Evolutionary conservation across 371 early-diverging fungal species (phyloP).

Genomic region (Batkoa obscura): DNA sequence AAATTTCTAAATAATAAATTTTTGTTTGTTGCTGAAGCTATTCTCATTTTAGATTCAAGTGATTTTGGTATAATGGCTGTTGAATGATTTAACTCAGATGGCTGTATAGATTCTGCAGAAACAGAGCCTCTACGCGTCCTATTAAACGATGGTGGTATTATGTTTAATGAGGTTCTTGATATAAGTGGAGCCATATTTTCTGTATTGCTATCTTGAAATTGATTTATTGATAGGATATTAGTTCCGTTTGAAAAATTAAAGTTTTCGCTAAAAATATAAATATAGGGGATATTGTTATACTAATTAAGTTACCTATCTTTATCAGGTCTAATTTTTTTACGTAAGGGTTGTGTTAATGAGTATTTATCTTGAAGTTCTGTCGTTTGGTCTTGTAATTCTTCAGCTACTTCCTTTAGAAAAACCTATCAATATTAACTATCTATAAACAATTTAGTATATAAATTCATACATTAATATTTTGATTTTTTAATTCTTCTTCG

Average conservation of each 20-base stretch:
- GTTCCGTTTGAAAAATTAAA: neutral
- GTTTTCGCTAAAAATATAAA: neutral
- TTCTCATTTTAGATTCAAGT: conserved; percentile 2
- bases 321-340: neutral
- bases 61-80: neutral
- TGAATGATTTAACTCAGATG: neutral
- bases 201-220: neutral
- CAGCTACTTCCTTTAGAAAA: neutral
- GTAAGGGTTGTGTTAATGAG: neutral
- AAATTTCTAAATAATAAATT: conserved; percentile 4
- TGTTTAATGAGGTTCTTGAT: neutral
- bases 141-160: neutral
- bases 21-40: conserved; percentile 2
- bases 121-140: conserved; percentile 1
- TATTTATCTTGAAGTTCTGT: neutral
- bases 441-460: neutral
- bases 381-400: neutral
- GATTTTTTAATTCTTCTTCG: neutral
- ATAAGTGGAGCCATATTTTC: neutral
- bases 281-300: neutral
- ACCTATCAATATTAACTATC: neutral
- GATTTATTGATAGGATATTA: neutral
- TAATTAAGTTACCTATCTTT: neutral
- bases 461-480: neutral
- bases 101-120: conserved; percentile 4